Percentiles rank a stretch among this genome's conserved stretches.
Conservation (phyloP, 2,329 filamentous ascomycete species). For the Sodiomyces alkalinus region DNA sequence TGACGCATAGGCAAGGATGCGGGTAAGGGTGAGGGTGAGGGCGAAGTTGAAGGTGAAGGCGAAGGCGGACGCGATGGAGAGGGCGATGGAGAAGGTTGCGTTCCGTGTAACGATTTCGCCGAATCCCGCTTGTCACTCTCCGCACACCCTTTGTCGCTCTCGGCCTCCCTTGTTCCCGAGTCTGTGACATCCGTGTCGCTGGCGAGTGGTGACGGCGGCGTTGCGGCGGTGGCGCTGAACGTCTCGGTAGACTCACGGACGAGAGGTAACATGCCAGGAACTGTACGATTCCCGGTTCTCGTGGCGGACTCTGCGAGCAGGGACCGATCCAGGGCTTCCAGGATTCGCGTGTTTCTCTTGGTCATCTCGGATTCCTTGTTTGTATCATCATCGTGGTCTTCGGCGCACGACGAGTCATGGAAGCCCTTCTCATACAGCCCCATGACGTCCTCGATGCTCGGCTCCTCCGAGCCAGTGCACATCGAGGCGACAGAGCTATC, state of each 20-base stretch:
- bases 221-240: conserved; percentile 13
- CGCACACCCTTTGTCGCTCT: conserved; percentile 11
- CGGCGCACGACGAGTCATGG: conserved; percentile 23
- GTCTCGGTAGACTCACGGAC: conserved; percentile 20
- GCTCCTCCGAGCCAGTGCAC: conserved; percentile 34
- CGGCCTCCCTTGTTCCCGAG: no score
- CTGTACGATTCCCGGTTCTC: conserved; percentile 2
- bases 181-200: no score
- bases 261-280: conserved; percentile 7
- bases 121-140: conserved; percentile 31
- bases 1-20: no score
- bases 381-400: conserved; percentile 17
- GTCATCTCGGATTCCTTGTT: conserved; percentile 19
- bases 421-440: conserved; percentile 55
- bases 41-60: no score
- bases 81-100: conserved; percentile 12
- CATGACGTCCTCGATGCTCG: conserved; percentile 54
- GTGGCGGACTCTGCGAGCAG: conserved; percentile 16
- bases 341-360: conserved; percentile 19
- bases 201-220: conserved; percentile 4
- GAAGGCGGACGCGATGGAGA: no score
- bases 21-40: no score
- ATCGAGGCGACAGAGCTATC: conserved; percentile 58
- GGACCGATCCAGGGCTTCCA: conserved; percentile 24
- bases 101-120: conserved; percentile 24